These are phyloP conservation scores for Eucommia ulmoides DNA, from an alignment of 257 asterid genomes.

Conservation along the genomic window DNA sequence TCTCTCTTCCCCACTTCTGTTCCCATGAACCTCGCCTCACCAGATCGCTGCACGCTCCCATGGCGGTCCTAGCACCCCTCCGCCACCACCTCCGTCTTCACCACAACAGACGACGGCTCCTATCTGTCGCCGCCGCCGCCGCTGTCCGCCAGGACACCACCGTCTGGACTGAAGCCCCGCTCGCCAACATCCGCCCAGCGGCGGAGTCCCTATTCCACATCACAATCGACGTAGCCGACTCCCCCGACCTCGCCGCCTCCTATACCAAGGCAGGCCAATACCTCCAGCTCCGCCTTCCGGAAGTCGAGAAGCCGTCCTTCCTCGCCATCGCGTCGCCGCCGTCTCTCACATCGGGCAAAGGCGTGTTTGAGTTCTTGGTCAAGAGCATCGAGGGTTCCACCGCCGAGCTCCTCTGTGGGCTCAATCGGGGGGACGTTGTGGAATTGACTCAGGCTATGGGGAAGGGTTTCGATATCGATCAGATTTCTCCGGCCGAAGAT, in stretches of 20 bases:
- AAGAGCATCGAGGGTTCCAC: slow-evolving; percentile 66
- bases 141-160: slow-evolving; percentile 37
- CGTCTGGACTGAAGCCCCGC: slow-evolving; percentile 44
- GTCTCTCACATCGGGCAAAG: slow-evolving; percentile 37
- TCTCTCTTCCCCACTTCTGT: slow-evolving; percentile 20
- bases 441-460: slow-evolving; percentile 71
- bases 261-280: slow-evolving; percentile 69
- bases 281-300: slow-evolving; percentile 54
- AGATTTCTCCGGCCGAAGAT: slow-evolving; percentile 51
- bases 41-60: slow-evolving; percentile 17
- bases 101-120: slow-evolving; percentile 25
- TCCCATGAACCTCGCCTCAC: slow-evolving; percentile 42
- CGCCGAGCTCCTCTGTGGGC: slow-evolving; percentile 65
- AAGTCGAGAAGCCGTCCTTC: slow-evolving; percentile 41
- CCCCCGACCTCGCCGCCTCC: slow-evolving; percentile 57
- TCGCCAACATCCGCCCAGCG: slow-evolving; percentile 47
- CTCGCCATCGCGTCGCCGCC: slow-evolving; percentile 86
- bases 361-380: slow-evolving; percentile 70
- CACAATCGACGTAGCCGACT: slow-evolving; percentile 66
- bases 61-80: slow-evolving; percentile 57
- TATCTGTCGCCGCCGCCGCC: slow-evolving; percentile 32
- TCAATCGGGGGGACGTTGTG: slow-evolving; percentile 64
- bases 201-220: slow-evolving; percentile 59
- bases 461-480: slow-evolving; percentile 58
- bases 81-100: slow-evolving; percentile 24